Base-by-base conservation (phyloP, 495 filamentous ascomycete genomes). In the Aspergillus asperescens region DNA sequence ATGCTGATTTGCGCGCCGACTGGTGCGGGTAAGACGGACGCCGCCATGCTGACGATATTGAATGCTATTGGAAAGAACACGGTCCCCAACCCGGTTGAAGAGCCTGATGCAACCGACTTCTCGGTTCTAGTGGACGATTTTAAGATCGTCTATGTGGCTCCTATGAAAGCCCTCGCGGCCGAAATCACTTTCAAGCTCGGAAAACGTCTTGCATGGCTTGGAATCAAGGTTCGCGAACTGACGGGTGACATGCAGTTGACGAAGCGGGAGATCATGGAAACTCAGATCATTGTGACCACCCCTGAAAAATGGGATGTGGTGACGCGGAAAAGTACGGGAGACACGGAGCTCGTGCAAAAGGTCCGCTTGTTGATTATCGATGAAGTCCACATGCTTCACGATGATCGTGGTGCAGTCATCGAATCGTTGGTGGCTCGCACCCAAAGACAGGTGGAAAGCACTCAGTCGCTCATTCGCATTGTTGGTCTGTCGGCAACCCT, bases 261-360 rank as follows among this genome's bases (percentile, higher is more conserved):
- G 29, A 99, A 99, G 71, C 81, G 88, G 2, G 94, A 99, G 70
- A 95, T 99, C 52, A 77, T 92, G 25, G 82, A 88, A 58, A 99
- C 93, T 2, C 94, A 99, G 67, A 91, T 99, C 51, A 96, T 99
- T 55, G 94, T 99, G 13, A 99, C 93, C 0, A 99, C 93, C 8
- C 93, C 93, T 43, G 93, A 99, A 67, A 99, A 99, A 74, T 99
- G 93, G 93, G 93, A 99, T 70, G 92, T 97, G 10, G 87, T 97
- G 27, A 99, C 93, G 8, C 78, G 93, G 37, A 99, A 97, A 68
- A 92, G 93, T 41, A 96, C 89, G 1, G 93, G 93, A 3, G 93
- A 99, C 63, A 97, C 94, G 5, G 94, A 96, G 63, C 79, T 99
- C 9, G 93, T 97, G 3, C 93, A 97, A 60, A 98, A 99, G 61